Base-by-base conservation (phyloP, 2,329 filamentous ascomycete genomes). In the Leptoxyphium fumago region DNA sequence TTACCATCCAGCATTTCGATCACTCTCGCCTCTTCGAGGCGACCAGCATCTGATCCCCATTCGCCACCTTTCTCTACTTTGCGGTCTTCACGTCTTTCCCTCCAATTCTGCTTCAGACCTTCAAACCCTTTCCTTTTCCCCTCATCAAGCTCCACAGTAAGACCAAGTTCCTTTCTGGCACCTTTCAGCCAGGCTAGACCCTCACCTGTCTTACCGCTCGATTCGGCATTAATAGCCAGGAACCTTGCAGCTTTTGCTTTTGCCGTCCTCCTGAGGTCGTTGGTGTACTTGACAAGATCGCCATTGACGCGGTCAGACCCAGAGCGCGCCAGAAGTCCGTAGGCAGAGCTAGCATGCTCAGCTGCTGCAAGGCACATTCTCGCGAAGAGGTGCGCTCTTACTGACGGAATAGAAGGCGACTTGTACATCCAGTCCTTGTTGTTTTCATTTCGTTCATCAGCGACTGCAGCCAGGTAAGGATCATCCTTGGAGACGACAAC, bases 381-480 rank as follows among this genome's bases (percentile, higher is more conserved):
- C 1, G 87, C 87, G 57, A 93, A 93, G 1, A 98, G 71, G 56
- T 93, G 80, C 8, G 86, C 86, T 40, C 89, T 79, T 14, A 94
- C 87, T 58, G 89, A 88, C 28, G 87, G 83, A 41, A 95, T 84
- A 42, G 86, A 78, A 1, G 89, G 86, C 0, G 86, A 76, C 55
- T 83, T 85, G 62, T 91, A 93, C 87, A 96, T 96, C 89, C 89
- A 98, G 52, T 96, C 89, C 48, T 76, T 86, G 61, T 88, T 86
- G 52, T 81, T 78, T 43, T 80, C 77, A 58, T 94, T 93, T 40
- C 88, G 75, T 45, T 81, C 77, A 55, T 94, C 84, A 1, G 86
- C 78, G 2, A 94, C 81, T 6, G 80, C 75, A 1, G 82, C 79
- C 1, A 89, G 82, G 57, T 95, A 96, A 0, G 89, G 87, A 56